Evolutionary conservation across 1,139 yeast species (phyloP).

Genomic region (Blastobotrys raffinosifermentans): DNA sequence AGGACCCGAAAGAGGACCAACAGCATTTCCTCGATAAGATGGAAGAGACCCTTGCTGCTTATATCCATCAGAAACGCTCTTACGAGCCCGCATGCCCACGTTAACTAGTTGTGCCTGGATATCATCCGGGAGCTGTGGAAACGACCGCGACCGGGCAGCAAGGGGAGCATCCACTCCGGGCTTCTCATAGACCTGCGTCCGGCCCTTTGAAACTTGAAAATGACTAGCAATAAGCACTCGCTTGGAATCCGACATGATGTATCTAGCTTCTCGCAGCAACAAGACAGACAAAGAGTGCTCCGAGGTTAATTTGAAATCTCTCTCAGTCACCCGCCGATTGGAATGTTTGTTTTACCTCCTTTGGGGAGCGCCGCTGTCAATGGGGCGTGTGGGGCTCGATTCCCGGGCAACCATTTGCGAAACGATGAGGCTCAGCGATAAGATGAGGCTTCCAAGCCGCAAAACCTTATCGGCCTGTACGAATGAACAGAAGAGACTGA

Average conservation of each 20-base stretch:
- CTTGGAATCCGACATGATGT: constrained; percentile 1
- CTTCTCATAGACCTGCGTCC: not conserved
- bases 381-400: too few species aligned
- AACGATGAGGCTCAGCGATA: too few species aligned
- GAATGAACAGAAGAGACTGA: too few species aligned
- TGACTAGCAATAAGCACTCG: constrained; percentile 10
- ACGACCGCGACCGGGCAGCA: constrained; percentile 3
- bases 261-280: too few species aligned
- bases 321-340: too few species aligned
- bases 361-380: too few species aligned
- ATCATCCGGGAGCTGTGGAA: constrained; percentile 24
- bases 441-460: too few species aligned
- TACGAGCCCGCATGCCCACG: constrained; percentile 30
- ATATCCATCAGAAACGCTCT: constrained; percentile 30
- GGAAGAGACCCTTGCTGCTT: constrained; percentile 22
- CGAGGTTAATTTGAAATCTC: too few species aligned
- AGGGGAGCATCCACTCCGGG: constrained; percentile 4
- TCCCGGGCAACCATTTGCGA: too few species aligned
- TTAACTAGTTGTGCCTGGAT: constrained; percentile 24
- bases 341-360: too few species aligned
- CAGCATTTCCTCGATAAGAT: constrained; percentile 21
- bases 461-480: too few species aligned
- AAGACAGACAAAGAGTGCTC: too few species aligned
- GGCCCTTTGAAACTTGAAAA: constrained; percentile 4
- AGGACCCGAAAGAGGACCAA: constrained; percentile 14